Evolutionary conservation across 2,329 filamentous ascomycete species (phyloP).

Genomic region (Rutstroemia sp.): DNA sequence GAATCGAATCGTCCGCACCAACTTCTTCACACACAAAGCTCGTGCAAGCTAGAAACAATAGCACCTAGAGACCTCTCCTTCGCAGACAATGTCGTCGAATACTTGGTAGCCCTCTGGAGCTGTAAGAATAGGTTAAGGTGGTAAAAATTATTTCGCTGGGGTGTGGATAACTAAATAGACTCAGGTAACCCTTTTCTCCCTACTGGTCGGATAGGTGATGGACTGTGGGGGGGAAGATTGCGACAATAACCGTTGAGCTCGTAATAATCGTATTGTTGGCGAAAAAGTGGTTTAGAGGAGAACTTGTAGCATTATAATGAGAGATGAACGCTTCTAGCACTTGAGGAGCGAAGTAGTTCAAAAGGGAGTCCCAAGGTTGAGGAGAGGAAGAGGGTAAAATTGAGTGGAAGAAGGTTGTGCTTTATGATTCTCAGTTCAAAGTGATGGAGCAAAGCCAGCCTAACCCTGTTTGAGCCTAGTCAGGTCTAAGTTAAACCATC

Average conservation of each 20-base stretch:
- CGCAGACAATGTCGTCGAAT: neutral
- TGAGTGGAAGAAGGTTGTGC: neutral
- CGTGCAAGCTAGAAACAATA: constrained; percentile 5
- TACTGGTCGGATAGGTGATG: neutral
- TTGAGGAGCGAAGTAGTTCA: neutral
- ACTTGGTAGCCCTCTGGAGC: neutral
- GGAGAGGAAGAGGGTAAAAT: neutral
- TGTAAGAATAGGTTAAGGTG: neutral
- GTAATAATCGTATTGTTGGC: neutral
- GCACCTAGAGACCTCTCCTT: neutral
- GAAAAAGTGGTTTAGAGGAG: neutral
- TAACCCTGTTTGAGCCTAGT: too few species aligned
- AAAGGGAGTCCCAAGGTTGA: neutral
- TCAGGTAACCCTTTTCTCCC: neutral
- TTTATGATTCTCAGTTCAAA: neutral
- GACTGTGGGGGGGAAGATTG: neutral
- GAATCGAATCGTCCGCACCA: constrained; percentile 16
- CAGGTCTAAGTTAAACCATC: too few species aligned
- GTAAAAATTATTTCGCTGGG: neutral
- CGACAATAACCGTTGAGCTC: neutral
- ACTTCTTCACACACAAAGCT: constrained; percentile 16
- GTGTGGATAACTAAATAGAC: neutral
- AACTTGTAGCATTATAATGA: neutral
- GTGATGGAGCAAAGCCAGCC: neutral
- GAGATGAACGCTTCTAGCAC: neutral